A percentile compares a stretch with the other conserved stretches of the same genome.
Evolutionary conservation across 1,139 yeast species (phyloP).

Genomic region (Magnusiomyces magnusii): DNA sequence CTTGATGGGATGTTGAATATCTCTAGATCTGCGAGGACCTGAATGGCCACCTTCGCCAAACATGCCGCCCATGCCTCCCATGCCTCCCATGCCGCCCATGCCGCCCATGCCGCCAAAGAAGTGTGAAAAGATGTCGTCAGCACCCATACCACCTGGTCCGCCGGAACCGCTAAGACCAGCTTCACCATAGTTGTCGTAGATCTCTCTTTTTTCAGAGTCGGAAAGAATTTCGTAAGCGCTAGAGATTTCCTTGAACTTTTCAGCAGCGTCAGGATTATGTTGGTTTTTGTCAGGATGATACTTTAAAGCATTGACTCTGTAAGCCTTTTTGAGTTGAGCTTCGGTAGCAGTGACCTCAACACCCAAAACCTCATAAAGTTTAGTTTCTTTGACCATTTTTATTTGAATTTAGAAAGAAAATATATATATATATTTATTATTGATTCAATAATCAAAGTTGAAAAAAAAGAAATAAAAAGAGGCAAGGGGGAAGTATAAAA

Average conservation of each 20-base stretch:
- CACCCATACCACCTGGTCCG: slow-evolving; percentile 64
- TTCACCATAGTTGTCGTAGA: slow-evolving; percentile 86
- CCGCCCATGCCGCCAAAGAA: slow-evolving; percentile 54
- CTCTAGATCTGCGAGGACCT: slow-evolving; percentile 72
- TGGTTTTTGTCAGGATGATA: slow-evolving; percentile 80
- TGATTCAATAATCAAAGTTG: background rate
- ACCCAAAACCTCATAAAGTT: slow-evolving; percentile 77
- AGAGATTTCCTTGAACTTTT: slow-evolving; percentile 84
- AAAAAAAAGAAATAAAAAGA: too few relatives aligned
- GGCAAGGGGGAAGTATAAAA: too few relatives aligned
- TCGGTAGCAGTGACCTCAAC: slow-evolving; percentile 74
- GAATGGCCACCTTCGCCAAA: slow-evolving; percentile 48
- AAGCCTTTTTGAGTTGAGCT: slow-evolving; percentile 86
- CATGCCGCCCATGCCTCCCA: slow-evolving; percentile 39
- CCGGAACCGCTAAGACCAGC: slow-evolving; percentile 83
- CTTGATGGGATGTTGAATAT: slow-evolving; percentile 79
- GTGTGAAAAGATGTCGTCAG: slow-evolving; percentile 87
- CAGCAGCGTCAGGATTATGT: slow-evolving; percentile 83
- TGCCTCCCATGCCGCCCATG: too few relatives aligned
- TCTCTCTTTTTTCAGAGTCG: slow-evolving; percentile 80
- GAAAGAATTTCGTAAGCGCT: slow-evolving; percentile 78
- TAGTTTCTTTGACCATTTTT: slow-evolving; percentile 83
- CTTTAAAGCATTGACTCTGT: slow-evolving; percentile 85
- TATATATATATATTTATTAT: background rate
- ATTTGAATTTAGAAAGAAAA: background rate